A percentile compares a stretch with the other conserved stretches of the same genome.
Conservation (phyloP, 2,329 filamentous ascomycete species). For the Bipolaris gigantea region DNA sequence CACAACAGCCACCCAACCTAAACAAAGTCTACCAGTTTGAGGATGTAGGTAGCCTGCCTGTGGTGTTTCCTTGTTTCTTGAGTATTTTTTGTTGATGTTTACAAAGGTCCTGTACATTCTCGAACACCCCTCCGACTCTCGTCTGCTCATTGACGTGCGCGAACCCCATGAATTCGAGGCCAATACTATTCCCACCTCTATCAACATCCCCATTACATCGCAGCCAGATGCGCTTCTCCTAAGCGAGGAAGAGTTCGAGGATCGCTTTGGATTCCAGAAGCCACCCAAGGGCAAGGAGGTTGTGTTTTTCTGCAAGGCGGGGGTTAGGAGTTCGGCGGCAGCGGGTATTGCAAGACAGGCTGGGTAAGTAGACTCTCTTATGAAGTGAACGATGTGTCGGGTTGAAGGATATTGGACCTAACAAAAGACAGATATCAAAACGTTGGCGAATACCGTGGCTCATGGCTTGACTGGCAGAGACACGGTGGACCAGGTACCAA, state of each 20-base stretch:
- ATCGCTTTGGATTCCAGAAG: conserved; percentile 70
- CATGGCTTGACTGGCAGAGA: conserved; percentile 80
- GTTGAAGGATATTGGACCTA: not conserved
- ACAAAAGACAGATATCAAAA: conserved; percentile 56
- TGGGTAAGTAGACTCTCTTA: conserved; percentile 61
- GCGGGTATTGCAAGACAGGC: conserved; percentile 74
- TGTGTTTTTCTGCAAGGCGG: conserved; percentile 91
- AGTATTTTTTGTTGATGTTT: not conserved
- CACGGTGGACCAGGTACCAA: conserved; percentile 62
- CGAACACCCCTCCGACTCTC: conserved; percentile 29
- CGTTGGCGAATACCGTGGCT: conserved; percentile 73
- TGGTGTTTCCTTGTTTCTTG: too few relatives aligned
- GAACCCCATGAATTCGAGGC: conserved; percentile 67
- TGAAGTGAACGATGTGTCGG: not conserved
- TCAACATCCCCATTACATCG: conserved; percentile 80
- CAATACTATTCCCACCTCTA: conserved; percentile 73
- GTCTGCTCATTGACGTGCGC: conserved; percentile 62
- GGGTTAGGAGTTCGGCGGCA: conserved; percentile 77
- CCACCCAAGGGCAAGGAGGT: conserved; percentile 29
- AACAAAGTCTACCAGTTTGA: conserved; percentile 47
- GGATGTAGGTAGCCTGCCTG: conserved; percentile 29
- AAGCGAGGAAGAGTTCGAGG: conserved; percentile 75
- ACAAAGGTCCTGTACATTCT: conserved; percentile 40
- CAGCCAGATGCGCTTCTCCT: conserved; percentile 81
- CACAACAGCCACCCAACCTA: conserved; percentile 29